Evolutionary conservation across 306 rosid genomes (phyloP).

Genomic region (Delonix regia): DNA sequence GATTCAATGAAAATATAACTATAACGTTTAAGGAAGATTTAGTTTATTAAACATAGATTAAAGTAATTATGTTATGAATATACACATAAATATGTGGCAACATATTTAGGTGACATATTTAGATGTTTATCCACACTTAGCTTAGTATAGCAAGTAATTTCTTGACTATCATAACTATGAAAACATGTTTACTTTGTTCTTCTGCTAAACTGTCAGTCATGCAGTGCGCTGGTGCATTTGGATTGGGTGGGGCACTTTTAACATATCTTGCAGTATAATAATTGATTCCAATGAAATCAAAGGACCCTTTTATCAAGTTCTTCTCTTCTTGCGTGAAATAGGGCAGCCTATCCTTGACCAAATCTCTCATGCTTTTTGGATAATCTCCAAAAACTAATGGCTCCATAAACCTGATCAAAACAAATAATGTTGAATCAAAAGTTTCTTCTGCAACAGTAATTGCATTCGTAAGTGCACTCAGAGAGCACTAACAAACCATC

Average conservation of each 20-base stretch:
- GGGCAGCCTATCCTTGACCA: slow-evolving; percentile 28
- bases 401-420: slow-evolving; percentile 28
- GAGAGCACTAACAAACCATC: slow-evolving; percentile 33
- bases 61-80: too few relatives aligned
- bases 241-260: neutral
- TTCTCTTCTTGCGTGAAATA: slow-evolving; percentile 19
- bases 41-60: too few relatives aligned
- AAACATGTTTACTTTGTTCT: neutral
- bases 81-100: too few relatives aligned
- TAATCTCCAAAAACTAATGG: slow-evolving; percentile 33
- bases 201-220: neutral
- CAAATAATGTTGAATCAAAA: neutral
- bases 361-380: slow-evolving; percentile 26
- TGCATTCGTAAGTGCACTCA: too few relatives aligned
- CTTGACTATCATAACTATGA: neutral
- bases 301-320: slow-evolving; percentile 28
- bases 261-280: slow-evolving; percentile 38
- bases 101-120: too few relatives aligned
- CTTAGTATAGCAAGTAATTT: too few relatives aligned
- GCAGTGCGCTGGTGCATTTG: slow-evolving; percentile 7
- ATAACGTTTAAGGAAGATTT: too few relatives aligned
- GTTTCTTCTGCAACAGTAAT: neutral
- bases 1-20: too few relatives aligned
- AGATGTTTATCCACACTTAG: too few relatives aligned
- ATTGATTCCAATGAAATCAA: slow-evolving; percentile 47